Percentiles rank a stretch among this genome's conserved stretches.
These are phyloP conservation scores for Tuber brumale DNA, from an alignment of 495 filamentous ascomycete species.

Conservation along the genomic window DNA sequence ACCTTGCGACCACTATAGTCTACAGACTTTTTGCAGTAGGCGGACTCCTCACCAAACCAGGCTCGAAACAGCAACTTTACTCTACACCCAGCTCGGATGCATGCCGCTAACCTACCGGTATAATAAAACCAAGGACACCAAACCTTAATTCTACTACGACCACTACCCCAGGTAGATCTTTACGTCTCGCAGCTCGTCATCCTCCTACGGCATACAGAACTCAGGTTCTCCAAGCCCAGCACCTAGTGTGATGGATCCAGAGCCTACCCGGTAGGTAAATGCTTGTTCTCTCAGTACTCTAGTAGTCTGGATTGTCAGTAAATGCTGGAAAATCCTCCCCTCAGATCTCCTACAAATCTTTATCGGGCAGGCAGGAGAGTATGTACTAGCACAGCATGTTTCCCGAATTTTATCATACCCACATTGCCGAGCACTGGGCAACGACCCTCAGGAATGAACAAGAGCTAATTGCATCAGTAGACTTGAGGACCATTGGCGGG, in stretches of 20 bases:
- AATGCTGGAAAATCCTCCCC: background rate
- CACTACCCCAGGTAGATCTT: no score
- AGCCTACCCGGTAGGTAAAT: background rate
- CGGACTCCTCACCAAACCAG: no score
- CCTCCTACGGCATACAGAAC: background rate
- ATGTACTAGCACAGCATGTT: background rate
- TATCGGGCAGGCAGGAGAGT: background rate
- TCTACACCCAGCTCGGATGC: no score
- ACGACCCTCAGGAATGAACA: background rate
- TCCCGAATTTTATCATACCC: background rate
- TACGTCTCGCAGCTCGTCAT: background rate
- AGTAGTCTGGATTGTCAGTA: background rate
- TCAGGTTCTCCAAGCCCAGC: background rate
- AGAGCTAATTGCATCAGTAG: background rate
- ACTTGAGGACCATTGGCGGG: background rate
- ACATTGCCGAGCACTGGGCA: background rate
- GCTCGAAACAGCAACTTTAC: no score
- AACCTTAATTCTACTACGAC: no score
- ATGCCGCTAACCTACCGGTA: no score
- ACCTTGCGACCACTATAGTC: no score
- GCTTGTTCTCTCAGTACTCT: background rate
- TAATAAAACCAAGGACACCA: no score
- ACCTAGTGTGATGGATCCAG: background rate
- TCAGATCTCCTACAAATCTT: background rate
- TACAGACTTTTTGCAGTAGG: no score